Base-by-base conservation (phyloP, 139 green algal genomes). In the Edaphochlamys debaryana region DNA sequence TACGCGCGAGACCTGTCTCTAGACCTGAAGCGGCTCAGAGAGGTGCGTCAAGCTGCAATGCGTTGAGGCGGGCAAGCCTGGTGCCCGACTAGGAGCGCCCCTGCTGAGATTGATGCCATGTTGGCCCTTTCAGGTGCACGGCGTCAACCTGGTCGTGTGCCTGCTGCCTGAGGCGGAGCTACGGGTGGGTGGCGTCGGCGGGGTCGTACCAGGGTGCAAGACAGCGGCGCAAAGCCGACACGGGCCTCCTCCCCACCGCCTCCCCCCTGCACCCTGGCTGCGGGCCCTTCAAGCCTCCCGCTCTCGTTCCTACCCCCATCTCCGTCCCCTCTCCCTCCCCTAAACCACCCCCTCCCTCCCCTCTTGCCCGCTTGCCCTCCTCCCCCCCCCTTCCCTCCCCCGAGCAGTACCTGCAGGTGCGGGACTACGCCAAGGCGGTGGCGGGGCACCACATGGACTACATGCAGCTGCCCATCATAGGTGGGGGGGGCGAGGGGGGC, bases 161-260 rank as follows among this genome's bases (percentile, higher is more conserved):
- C 64, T 90, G 15, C 69, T 90, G 36, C 85, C 54, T 0, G 69
- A 86, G 75, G 85, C 76, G 23, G 87, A 90, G 68, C 62, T 90
- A 27, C 48, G 76, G 48, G 78, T 84, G 42, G 30, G 77, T 68
- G 5, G 32, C 45, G 52, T 27, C 34, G 29, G 15, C 27, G 23
- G 56, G 17, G 22, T 30, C 6, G 23, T 23, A 5, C 56, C 11
- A 8, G 11, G 22, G 56, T 22, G 56, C 6, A 22, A n/a, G 9
- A 17, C 6, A n/a, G 22, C 9, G n/a, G 56, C 22, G 22, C 56
- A 23, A 32, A n/a, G 23, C 56, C 6, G 56, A 22, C 56, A 34
- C 4, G 20, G 19, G 22, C n/a, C n/a, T 34, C 20, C 37, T 48
- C n/a, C 66, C n/a, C n/a, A 37, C n/a, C n/a, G n/a, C n/a, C n/a